phyloP scores from a whole-genome alignment of 805 yeast genomes.

The Ogataea paraovalis region DNA sequence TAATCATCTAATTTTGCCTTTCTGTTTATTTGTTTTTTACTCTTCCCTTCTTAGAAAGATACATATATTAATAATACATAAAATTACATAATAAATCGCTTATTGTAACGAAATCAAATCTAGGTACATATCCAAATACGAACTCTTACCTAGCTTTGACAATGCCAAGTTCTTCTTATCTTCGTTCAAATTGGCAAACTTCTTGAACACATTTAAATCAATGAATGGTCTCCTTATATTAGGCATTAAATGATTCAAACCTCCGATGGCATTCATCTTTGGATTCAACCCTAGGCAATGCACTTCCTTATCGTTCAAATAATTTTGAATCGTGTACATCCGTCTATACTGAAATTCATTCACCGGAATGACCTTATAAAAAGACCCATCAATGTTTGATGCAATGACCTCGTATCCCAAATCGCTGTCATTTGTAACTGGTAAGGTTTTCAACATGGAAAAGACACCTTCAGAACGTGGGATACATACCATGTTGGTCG shows the following conservation, averaged over 20 bases:
- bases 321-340: slow-evolving; percentile 83
- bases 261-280: slow-evolving; percentile 52
- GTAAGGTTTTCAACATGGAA: slow-evolving; percentile 29
- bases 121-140: slow-evolving; percentile 60
- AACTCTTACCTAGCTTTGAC: slow-evolving; percentile 54
- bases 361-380: slow-evolving; percentile 70
- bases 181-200: slow-evolving; percentile 52
- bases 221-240: slow-evolving; percentile 57
- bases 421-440: slow-evolving; percentile 27
- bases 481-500: slow-evolving; percentile 49
- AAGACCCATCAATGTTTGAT: slow-evolving; percentile 73
- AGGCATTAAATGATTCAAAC: slow-evolving; percentile 30
- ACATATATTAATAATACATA: background rate
- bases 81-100: background rate
- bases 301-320: slow-evolving; percentile 69
- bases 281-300: slow-evolving; percentile 83
- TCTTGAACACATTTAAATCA: slow-evolving; percentile 54
- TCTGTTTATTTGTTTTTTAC: background rate
- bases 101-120: slow-evolving; percentile 42
- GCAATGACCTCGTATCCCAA: slow-evolving; percentile 60
- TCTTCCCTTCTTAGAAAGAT: background rate
- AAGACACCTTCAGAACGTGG: slow-evolving; percentile 32
- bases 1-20: background rate
- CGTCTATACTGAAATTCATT: slow-evolving; percentile 74
- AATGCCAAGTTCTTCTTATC: slow-evolving; percentile 53